Base-by-base conservation (phyloP, 352 stramenopile species). In the Pythium sp. region DNA sequence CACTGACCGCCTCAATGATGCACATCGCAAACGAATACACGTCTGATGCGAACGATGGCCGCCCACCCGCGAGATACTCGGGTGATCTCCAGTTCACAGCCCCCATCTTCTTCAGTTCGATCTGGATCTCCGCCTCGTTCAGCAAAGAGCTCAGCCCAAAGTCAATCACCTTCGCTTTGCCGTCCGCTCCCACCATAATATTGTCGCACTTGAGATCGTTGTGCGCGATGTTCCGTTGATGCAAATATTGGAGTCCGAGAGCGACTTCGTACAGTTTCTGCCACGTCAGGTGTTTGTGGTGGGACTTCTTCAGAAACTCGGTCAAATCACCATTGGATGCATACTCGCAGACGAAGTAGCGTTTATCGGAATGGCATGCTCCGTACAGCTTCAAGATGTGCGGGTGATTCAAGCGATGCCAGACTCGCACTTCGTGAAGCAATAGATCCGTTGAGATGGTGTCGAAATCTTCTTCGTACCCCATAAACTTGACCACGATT, bases 141-240 rank as follows among this genome's bases (percentile, higher is more conserved):
- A 53, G 22, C 36, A 64, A 41, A n/a, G n/a, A 64, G 47, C 61
- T 67, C 18, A 67, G 20, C 7, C 72, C 72, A 49, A 77, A 77
- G 58, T 74, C 72, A 18, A 58, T 69, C 26, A 76, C 41, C 67
- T 38, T 38, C 5, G 32, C 32, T 38, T 38, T 38, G 32, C 32
- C 32, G 32, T 36, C 46, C 24, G n/a, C 22, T 4, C 28, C 57
- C 30, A 78, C 20, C 0, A 58, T 15, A 7, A 78, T 62, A 5
- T 32, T 78, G 5, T 67, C n/a, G 26, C 20, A 20, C 1, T 28
- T 41, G n/a, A 78, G 22, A 11, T 38, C 32, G 32, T 38, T 38
- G 32, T 38, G 32, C 32, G 32, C 32, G 32, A 11, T 38, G 32
- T 38, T 38, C 32, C 8, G 7, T 38, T 8, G 32, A 8, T 38